Evolutionary conservation across 345 rosid genomes (phyloP).

Genomic region (Conringia planisiliqua): DNA sequence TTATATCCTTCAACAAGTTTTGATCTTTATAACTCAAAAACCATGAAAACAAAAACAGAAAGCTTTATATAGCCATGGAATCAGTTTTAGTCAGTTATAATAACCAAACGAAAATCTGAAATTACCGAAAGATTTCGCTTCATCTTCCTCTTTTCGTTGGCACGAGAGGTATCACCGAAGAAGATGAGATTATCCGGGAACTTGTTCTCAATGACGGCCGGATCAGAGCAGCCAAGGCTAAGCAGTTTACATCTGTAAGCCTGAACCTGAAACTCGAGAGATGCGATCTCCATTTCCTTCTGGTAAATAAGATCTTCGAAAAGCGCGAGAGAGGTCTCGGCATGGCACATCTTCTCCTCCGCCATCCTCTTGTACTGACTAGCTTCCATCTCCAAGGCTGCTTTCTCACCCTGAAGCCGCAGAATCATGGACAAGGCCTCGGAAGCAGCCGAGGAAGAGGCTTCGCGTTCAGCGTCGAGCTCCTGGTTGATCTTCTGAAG

Average conservation of each 20-base stretch:
- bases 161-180: slow-evolving; percentile 28
- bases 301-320: slow-evolving; percentile 73
- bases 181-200: slow-evolving; percentile 44
- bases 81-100: neutral
- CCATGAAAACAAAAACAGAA: neutral
- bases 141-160: slow-evolving; percentile 15
- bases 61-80: slow-evolving; percentile 8
- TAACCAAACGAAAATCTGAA: neutral
- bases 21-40: neutral
- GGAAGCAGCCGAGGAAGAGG: slow-evolving; percentile 65
- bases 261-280: slow-evolving; percentile 79
- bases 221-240: slow-evolving; percentile 67
- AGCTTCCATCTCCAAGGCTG: slow-evolving; percentile 75
- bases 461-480: slow-evolving; percentile 82
- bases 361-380: slow-evolving; percentile 85
- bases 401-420: slow-evolving; percentile 82
- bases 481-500: slow-evolving; percentile 64
- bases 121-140: slow-evolving; percentile 33
- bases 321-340: slow-evolving; percentile 67
- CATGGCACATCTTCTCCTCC: slow-evolving; percentile 75
- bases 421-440: slow-evolving; percentile 89
- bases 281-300: slow-evolving; percentile 82
- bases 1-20: neutral
- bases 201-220: slow-evolving; percentile 39
- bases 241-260: slow-evolving; percentile 66